Percentiles rank a stretch among this genome's conserved stretches.
Conservation (phyloP, 1,284 basidiomycete species). For the Phellinidium pouzarii region DNA sequence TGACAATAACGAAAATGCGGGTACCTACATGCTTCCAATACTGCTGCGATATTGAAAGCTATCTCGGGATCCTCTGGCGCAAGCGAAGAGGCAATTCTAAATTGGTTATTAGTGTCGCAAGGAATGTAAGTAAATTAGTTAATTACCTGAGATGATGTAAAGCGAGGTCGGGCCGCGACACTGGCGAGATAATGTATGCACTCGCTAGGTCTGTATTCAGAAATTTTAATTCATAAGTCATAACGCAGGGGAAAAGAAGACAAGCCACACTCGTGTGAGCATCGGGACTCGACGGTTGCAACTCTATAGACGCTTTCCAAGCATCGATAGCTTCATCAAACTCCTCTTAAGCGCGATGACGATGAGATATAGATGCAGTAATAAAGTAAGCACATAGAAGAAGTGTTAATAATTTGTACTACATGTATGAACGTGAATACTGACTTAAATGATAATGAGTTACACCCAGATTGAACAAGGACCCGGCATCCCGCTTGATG, state of each 20-base stretch:
- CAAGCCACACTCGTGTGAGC: slow-evolving; percentile 80
- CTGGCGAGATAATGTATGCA: slow-evolving; percentile 86
- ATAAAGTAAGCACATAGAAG: not conserved
- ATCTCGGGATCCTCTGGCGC: slow-evolving; percentile 92
- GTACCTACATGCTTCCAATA: slow-evolving; percentile 78
- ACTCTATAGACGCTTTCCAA: slow-evolving; percentile 80
- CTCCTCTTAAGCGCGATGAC: slow-evolving; percentile 53
- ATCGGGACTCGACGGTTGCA: slow-evolving; percentile 83
- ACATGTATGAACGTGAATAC: slow-evolving; percentile 26
- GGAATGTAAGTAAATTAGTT: not conserved
- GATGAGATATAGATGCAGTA: not conserved
- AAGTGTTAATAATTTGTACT: slow-evolving; percentile 14
- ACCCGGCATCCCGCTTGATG: slow-evolving; percentile 76
- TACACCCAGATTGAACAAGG: slow-evolving; percentile 84
- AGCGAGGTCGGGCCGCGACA: slow-evolving; percentile 84
- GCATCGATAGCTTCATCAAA: slow-evolving; percentile 78
- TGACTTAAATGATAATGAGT: slow-evolving; percentile 83
- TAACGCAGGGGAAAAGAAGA: slow-evolving; percentile 15
- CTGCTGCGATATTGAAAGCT: slow-evolving; percentile 88
- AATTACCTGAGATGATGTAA: slow-evolving; percentile 77
- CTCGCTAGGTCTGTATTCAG: slow-evolving; percentile 73
- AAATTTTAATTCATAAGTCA: slow-evolving; percentile 8
- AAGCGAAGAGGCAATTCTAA: slow-evolving; percentile 77
- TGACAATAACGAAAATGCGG: slow-evolving; percentile 27
- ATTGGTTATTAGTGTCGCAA: slow-evolving; percentile 3